A percentile compares a stretch with the other conserved stretches of the same genome.
Evolutionary conservation across 1,284 basidiomycete species (phyloP).

Genomic region (Ustilago curta): DNA sequence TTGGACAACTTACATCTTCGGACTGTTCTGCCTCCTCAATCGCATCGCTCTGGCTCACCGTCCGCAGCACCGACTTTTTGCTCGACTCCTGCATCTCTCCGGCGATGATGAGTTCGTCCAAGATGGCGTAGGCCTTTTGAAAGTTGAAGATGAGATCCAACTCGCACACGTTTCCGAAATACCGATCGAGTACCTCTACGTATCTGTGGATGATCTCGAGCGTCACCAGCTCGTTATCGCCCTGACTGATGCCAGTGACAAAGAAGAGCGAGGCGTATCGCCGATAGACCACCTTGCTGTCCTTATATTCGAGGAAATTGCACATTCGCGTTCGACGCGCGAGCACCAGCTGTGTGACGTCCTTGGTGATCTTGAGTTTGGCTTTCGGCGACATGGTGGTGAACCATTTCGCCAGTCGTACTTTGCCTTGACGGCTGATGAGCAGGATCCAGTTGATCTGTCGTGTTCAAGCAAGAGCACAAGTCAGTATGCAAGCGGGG

Average conservation of each 20-base stretch:
- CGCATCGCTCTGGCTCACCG: constrained; percentile 74
- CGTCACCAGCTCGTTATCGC: constrained; percentile 91
- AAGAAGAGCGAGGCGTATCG: constrained; percentile 99
- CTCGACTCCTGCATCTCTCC: constrained; percentile 98
- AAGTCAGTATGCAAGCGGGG: too few species aligned
- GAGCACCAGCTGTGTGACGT: constrained; percentile 97
- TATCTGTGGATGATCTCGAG: constrained; percentile 98
- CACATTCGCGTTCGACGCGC: constrained; percentile 97
- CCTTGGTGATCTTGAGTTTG: constrained; percentile 98
- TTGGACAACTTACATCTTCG: constrained; percentile 65
- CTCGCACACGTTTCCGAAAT: constrained; percentile 86
- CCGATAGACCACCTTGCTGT: constrained; percentile 84
- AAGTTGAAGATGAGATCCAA: constrained; percentile 70
- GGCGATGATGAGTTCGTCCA: constrained; percentile 97
- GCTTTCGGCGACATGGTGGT: constrained; percentile 91
- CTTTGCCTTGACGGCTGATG: constrained; percentile 96
- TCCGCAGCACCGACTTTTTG: constrained; percentile 94
- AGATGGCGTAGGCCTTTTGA: constrained; percentile 69
- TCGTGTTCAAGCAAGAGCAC: too few species aligned
- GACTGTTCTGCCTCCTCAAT: constrained; percentile 70
- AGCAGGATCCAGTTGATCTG: constrained; percentile 81
- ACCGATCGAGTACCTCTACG: constrained; percentile 97
- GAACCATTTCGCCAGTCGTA: constrained; percentile 98
- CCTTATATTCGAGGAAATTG: constrained; percentile 98
- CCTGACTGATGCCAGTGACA: constrained; percentile 87